Conservation (phyloP, 441 rosid genomes). For the Gossypium lobatum region DNA sequence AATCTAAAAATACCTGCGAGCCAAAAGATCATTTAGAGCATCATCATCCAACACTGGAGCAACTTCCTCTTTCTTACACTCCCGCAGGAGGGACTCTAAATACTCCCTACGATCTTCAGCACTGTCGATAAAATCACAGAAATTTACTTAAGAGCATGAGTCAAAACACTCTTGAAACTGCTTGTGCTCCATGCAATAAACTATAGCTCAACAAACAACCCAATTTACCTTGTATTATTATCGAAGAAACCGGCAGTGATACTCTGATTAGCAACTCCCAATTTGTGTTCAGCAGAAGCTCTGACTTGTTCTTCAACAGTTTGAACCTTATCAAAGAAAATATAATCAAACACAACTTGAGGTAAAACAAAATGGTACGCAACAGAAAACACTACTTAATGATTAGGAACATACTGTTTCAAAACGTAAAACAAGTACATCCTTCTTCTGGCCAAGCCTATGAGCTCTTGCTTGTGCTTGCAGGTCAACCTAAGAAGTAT, state of each 20-base stretch:
- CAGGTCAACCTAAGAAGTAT: constrained; percentile 67
- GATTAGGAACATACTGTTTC: constrained; percentile 59
- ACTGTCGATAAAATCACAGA: constrained; percentile 35
- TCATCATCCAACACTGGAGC: constrained; percentile 88
- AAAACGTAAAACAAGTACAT: constrained; percentile 93
- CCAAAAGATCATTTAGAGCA: constrained; percentile 70
- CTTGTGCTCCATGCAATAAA: not conserved
- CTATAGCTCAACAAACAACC: not conserved
- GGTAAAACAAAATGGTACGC: constrained; percentile 7
- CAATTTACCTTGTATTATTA: constrained; percentile 75
- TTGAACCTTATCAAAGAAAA: constrained; percentile 53
- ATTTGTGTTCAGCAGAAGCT: constrained; percentile 93
- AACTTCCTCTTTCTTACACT: constrained; percentile 88
- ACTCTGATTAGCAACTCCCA: constrained; percentile 97
- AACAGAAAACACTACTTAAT: not conserved
- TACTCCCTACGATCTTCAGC: constrained; percentile 95
- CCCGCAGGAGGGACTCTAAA: constrained; percentile 79
- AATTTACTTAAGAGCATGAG: constrained; percentile 15
- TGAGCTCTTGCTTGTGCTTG: constrained; percentile 99
- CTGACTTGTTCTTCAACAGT: constrained; percentile 96
- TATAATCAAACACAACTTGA: not conserved
- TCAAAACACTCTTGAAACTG: constrained; percentile 1
- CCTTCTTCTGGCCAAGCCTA: constrained; percentile 96
- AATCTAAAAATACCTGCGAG: constrained; percentile 58
- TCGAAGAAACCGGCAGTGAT: constrained; percentile 97